A percentile compares a stretch with the other conserved stretches of the same genome.
These are phyloP conservation scores for Phytophthora sojae DNA, from an alignment of 352 stramenopile species.

Conservation along the genomic window DNA sequence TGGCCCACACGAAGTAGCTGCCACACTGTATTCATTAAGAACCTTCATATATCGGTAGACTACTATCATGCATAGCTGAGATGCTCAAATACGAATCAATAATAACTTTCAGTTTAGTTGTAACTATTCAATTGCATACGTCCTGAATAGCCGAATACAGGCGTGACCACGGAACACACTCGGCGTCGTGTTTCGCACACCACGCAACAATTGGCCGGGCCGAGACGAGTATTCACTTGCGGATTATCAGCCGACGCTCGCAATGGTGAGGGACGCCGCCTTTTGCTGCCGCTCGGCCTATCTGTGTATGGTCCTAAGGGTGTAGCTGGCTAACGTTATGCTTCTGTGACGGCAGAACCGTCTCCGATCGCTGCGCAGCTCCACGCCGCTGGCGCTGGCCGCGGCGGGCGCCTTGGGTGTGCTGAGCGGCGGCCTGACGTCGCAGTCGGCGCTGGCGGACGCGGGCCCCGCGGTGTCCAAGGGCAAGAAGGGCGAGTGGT, in stretches of 20 bases:
- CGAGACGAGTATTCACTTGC: not conserved
- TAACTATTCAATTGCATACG: not conserved
- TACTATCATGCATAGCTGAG: not conserved
- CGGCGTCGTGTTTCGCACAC: not conserved
- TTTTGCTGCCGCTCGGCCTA: not conserved
- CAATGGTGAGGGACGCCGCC: not conserved
- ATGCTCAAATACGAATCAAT: no score
- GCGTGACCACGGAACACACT: not conserved
- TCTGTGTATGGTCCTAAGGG: not conserved
- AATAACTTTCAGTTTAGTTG: no score
- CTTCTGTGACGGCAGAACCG: constrained; percentile 31
- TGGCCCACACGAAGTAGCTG: constrained; percentile 3
- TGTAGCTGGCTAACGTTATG: not conserved
- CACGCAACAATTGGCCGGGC: not conserved
- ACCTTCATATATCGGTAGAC: not conserved
- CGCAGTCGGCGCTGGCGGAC: constrained; percentile 4
- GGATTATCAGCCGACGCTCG: not conserved
- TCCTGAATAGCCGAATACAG: not conserved
- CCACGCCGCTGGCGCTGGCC: constrained; percentile 36
- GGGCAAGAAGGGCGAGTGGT: constrained; percentile 54
- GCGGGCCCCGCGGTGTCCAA: constrained; percentile 7
- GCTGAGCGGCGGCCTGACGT: constrained; percentile 30
- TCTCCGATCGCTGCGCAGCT: constrained; percentile 37
- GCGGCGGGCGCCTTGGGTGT: constrained; percentile 49
- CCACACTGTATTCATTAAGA: not conserved